These are phyloP conservation scores for Starmera dryadoides DNA, from an alignment of 805 yeast species.

Conservation along the genomic window DNA sequence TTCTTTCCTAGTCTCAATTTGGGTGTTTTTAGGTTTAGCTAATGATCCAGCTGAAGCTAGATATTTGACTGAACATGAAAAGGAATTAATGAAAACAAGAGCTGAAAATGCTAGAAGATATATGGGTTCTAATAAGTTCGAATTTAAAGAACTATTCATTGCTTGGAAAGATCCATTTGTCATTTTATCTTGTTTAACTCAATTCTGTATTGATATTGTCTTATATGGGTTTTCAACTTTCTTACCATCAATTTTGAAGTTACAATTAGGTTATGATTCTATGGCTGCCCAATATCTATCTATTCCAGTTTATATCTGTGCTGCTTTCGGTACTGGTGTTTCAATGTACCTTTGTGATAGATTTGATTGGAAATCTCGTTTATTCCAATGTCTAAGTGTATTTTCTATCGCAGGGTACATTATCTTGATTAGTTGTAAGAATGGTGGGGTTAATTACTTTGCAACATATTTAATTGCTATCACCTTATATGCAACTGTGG, in stretches of 20 bases:
- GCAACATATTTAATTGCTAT: conserved; percentile 29
- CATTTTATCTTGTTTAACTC: conserved; percentile 24
- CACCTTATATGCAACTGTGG: conserved; percentile 29
- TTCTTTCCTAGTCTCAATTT: conserved; percentile 33
- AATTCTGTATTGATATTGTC: conserved; percentile 30
- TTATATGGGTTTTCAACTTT: conserved; percentile 35
- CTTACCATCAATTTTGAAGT: conserved; percentile 30
- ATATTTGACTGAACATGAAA: conserved; percentile 32
- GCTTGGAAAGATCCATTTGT: conserved; percentile 29
- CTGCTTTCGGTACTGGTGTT: conserved; percentile 22
- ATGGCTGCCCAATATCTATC: conserved; percentile 32
- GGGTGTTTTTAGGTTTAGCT: conserved; percentile 27
- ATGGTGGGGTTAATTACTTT: conserved; percentile 27
- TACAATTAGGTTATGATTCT: conserved; percentile 15
- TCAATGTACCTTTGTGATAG: conserved; percentile 24
- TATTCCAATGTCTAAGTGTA: conserved; percentile 19
- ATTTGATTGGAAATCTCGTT: conserved; percentile 24
- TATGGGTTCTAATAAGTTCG: conserved; percentile 22
- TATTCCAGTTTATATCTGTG: conserved; percentile 30
- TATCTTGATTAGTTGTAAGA: conserved; percentile 22
- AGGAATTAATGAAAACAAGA: conserved; percentile 19
- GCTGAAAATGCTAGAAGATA: conserved; percentile 19
- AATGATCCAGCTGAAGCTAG: conserved; percentile 36
- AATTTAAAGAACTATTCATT: conserved; percentile 22
- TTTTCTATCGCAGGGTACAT: conserved; percentile 27